These are phyloP conservation scores for Rhizopus arrhizus DNA, from an alignment of 371 early-diverging fungal genomes.

Conservation along the genomic window DNA sequence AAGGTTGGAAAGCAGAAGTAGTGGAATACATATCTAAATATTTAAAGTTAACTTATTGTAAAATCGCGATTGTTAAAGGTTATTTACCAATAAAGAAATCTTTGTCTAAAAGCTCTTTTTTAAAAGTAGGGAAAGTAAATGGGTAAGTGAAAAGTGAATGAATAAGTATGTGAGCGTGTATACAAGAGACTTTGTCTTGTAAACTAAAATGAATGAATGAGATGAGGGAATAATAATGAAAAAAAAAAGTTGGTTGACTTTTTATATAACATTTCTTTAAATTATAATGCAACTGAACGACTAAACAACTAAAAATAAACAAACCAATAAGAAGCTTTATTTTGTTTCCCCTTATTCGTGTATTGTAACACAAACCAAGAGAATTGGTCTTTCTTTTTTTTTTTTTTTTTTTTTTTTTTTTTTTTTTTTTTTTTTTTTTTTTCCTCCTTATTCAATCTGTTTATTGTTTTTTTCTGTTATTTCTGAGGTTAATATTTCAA, in stretches of 20 bases:
- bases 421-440: not conserved
- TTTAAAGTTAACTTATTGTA: not conserved
- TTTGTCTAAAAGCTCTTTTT: conserved; percentile 25
- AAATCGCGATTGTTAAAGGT: no score
- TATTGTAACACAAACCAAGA: conserved; percentile 2
- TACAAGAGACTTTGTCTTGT: conserved; percentile 3
- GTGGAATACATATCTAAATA: conserved; percentile 11
- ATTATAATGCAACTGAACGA: no score
- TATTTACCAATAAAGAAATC: conserved; percentile 15
- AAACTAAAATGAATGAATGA: conserved; percentile 3
- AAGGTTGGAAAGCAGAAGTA: conserved; percentile 14
- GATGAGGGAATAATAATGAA: not conserved
- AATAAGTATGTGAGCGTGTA: conserved; percentile 1
- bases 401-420: not conserved
- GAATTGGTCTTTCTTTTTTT: not conserved
- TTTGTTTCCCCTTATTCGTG: not conserved
- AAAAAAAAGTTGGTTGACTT: not conserved
- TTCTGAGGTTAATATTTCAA: no score
- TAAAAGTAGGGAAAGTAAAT: conserved; percentile 13
- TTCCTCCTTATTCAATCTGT: not conserved
- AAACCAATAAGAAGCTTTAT: not conserved
- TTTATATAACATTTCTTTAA: no score
- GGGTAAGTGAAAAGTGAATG: conserved; percentile 16
- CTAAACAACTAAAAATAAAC: conserved; percentile 1
- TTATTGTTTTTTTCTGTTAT: no score